These are phyloP conservation scores for Saccharomycopsis sp. DNA, from an alignment of 805 yeast genomes.

Conservation along the genomic window DNA sequence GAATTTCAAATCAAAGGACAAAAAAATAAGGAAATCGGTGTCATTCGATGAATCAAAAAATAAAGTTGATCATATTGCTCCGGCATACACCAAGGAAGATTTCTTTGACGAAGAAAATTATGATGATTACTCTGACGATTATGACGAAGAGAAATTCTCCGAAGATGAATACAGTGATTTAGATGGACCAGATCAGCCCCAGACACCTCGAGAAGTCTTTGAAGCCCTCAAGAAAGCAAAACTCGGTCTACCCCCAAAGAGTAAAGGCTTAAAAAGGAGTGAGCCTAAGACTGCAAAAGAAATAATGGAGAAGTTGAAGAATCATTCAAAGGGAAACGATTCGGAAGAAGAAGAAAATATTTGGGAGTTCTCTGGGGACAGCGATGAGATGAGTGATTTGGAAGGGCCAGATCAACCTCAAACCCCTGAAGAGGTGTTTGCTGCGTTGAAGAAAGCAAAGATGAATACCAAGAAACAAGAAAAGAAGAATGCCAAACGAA, in stretches of 20 bases:
- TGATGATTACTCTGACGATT: constrained; percentile 15
- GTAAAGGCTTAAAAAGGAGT: constrained; percentile 1
- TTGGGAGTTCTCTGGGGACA: constrained; percentile 25
- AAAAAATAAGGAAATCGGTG: constrained; percentile 30
- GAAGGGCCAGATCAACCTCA: constrained; percentile 26
- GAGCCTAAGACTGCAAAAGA: constrained; percentile 10
- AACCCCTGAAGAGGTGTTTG: constrained; percentile 39
- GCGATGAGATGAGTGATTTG: constrained; percentile 23
- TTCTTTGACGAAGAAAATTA: constrained; percentile 22
- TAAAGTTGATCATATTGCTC: constrained; percentile 14
- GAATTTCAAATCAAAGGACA: constrained; percentile 29
- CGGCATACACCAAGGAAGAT: constrained; percentile 23
- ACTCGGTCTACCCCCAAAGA: neutral
- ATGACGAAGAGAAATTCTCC: constrained; percentile 5
- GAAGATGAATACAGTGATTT: constrained; percentile 19
- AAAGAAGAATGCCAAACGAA: constrained; percentile 14
- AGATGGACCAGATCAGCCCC: constrained; percentile 25
- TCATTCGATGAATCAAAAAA: constrained; percentile 16
- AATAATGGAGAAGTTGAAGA: constrained; percentile 21
- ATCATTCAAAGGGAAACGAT: constrained; percentile 10
- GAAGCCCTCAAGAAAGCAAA: constrained; percentile 35
- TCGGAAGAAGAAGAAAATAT: constrained; percentile 2
- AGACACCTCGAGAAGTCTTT: constrained; percentile 38
- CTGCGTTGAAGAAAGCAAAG: constrained; percentile 36
- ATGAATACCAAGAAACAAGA: constrained; percentile 19